phyloP scores from a whole-genome alignment of 305 asterid species.

The Euphrasia arctica region DNA sequence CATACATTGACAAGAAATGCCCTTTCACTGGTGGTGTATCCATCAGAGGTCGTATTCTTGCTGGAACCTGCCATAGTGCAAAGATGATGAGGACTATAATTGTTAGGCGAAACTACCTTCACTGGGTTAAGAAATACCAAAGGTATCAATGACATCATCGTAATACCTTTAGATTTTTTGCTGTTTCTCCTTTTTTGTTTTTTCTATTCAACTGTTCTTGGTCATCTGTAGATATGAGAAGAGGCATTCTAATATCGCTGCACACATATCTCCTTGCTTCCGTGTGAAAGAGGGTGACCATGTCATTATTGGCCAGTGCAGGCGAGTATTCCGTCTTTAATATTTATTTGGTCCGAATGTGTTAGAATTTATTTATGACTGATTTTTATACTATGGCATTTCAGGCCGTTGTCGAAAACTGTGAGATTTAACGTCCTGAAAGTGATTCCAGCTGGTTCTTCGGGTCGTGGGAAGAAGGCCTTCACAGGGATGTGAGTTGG shows the following conservation, averaged over 20 bases:
- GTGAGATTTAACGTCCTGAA: conserved; percentile 80
- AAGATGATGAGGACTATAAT: conserved; percentile 69
- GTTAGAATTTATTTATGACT: neutral
- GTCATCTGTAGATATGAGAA: conserved; percentile 50
- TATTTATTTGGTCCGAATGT: neutral
- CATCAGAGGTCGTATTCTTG: conserved; percentile 64
- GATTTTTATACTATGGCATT: neutral
- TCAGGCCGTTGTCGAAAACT: conserved; percentile 78
- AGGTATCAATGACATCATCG: conserved; percentile 29
- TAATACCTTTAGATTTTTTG: too few relatives aligned
- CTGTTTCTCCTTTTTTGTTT: neutral
- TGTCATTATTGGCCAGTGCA: conserved; percentile 76
- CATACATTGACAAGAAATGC: conserved; percentile 71
- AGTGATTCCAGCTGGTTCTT: conserved; percentile 82
- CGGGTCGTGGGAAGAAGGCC: conserved; percentile 77
- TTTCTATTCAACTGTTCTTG: neutral
- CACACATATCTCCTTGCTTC: conserved; percentile 77
- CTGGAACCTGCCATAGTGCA: conserved; percentile 82
- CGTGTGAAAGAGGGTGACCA: conserved; percentile 75
- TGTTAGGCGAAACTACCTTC: conserved; percentile 63
- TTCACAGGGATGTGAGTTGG: conserved; percentile 54
- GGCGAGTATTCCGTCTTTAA: conserved; percentile 28
- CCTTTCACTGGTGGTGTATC: conserved; percentile 68
- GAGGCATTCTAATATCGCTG: conserved; percentile 71
- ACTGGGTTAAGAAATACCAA: conserved; percentile 71